Conservation (phyloP, 2,329 filamentous ascomycete genomes). For the Trichoderma cornu-damae region DNA sequence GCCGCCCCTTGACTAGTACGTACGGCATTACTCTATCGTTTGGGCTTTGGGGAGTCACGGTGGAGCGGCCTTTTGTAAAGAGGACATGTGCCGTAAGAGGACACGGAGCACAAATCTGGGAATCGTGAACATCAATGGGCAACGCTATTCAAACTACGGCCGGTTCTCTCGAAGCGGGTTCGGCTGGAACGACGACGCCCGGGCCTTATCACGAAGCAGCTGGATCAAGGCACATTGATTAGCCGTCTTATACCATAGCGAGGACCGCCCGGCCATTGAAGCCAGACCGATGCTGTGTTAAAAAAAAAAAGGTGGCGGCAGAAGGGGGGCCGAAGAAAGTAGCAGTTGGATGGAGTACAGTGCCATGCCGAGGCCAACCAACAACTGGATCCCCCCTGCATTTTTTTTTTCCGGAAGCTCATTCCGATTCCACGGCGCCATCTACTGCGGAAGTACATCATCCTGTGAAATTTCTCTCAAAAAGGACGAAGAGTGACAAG, state of each 20-base stretch:
- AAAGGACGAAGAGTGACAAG: not conserved
- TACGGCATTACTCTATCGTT: not conserved
- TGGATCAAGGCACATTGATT: not conserved
- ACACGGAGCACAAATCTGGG: no score
- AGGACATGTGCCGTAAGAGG: no score
- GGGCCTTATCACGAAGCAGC: not conserved
- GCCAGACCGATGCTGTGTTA: not conserved
- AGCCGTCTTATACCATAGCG: not conserved
- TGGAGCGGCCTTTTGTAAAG: not conserved
- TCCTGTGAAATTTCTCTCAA: not conserved
- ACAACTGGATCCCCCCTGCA: not conserved
- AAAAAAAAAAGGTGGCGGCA: not conserved
- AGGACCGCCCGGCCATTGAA: not conserved
- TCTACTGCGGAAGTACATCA: not conserved
- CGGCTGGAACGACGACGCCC: not conserved
- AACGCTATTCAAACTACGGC: not conserved
- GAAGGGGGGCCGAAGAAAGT: not conserved
- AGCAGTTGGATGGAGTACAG: not conserved
- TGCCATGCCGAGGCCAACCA: not conserved
- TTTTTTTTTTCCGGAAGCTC: not conserved
- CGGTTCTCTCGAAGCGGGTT: not conserved
- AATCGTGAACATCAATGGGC: not conserved
- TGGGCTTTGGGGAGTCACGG: not conserved
- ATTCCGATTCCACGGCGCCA: not conserved
- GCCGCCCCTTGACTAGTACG: not conserved